A percentile compares a stretch with the other conserved stretches of the same genome.
These are phyloP conservation scores for Atkinsonella texensis DNA, from an alignment of 2,329 filamentous ascomycete species.

Conservation along the genomic window DNA sequence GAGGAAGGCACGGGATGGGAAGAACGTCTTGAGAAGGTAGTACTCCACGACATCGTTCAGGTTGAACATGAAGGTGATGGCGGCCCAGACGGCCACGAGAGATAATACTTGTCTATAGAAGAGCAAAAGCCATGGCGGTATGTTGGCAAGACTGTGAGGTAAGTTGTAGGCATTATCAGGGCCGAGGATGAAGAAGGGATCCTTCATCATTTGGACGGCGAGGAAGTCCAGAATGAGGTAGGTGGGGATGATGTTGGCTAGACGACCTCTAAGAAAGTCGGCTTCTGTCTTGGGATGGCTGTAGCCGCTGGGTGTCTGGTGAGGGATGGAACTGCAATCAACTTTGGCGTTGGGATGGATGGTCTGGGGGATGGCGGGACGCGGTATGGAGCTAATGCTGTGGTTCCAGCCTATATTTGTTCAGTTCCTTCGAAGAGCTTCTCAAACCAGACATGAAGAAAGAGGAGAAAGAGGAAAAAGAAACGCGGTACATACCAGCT, in stretches of 20 bases:
- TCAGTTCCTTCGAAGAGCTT: neutral
- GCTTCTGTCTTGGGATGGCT: slow-evolving; percentile 27
- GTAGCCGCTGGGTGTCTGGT: slow-evolving; percentile 33
- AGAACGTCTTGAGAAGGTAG: slow-evolving; percentile 33
- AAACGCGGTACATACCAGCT: slow-evolving; percentile 29
- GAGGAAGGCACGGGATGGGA: slow-evolving; percentile 37
- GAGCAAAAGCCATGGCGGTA: slow-evolving; percentile 34
- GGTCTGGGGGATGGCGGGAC: slow-evolving; percentile 26
- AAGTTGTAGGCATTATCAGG: slow-evolving; percentile 23
- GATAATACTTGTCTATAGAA: slow-evolving; percentile 45
- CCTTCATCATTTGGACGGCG: slow-evolving; percentile 57
- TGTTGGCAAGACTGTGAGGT: slow-evolving; percentile 29
- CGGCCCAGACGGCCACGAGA: slow-evolving; percentile 43
- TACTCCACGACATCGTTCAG: slow-evolving; percentile 47
- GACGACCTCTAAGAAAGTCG: slow-evolving; percentile 32
- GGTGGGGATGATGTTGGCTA: slow-evolving; percentile 35
- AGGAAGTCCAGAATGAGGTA: slow-evolving; percentile 61
- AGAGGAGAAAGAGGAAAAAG: neutral
- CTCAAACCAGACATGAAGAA: no score
- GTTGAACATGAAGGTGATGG: slow-evolving; percentile 49
- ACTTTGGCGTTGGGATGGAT: slow-evolving; percentile 24
- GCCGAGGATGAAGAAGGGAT: slow-evolving; percentile 63
- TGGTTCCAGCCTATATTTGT: slow-evolving; percentile 42
- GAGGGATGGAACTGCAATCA: slow-evolving; percentile 28
- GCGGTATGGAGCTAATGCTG: slow-evolving; percentile 38